Evolutionary conservation across 2,329 filamentous ascomycete genomes (phyloP).

Genomic region (Rhynchosporium graminicola): DNA sequence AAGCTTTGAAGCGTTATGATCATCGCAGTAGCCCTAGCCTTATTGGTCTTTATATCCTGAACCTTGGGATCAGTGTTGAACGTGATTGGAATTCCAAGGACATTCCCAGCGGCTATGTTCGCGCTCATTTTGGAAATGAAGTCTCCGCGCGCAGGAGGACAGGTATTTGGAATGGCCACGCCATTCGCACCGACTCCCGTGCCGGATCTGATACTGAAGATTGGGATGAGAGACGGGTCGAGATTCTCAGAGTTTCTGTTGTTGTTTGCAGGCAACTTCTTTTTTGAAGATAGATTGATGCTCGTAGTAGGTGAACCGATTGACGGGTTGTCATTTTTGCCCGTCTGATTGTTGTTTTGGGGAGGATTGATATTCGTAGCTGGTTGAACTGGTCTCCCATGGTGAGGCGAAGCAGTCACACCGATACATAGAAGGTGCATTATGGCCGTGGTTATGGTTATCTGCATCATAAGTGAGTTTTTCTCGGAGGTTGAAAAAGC

Average conservation of each 20-base stretch:
- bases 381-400: neutral
- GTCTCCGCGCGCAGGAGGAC: conserved; percentile 22
- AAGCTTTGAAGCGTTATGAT: conserved; percentile 28
- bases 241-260: conserved; percentile 11
- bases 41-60: conserved; percentile 18
- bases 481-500: neutral
- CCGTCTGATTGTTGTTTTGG: neutral
- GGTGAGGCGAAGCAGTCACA: neutral
- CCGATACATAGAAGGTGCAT: conserved; percentile 11
- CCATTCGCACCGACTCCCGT: conserved; percentile 22
- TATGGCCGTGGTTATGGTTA: neutral
- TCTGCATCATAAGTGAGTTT: conserved; percentile 7
- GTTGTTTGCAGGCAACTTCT: neutral
- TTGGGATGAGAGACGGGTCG: conserved; percentile 22
- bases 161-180: conserved; percentile 23
- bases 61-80: conserved; percentile 23
- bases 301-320: neutral
- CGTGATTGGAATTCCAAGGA: conserved; percentile 22
- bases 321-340: neutral
- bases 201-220: conserved; percentile 25
- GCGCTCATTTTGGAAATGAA: conserved; percentile 23
- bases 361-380: neutral
- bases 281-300: neutral
- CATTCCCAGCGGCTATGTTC: conserved; percentile 28
- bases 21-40: conserved; percentile 25